Evolutionary conservation across 2,329 filamentous ascomycete species (phyloP).

Genomic region (Fusarium sp.): DNA sequence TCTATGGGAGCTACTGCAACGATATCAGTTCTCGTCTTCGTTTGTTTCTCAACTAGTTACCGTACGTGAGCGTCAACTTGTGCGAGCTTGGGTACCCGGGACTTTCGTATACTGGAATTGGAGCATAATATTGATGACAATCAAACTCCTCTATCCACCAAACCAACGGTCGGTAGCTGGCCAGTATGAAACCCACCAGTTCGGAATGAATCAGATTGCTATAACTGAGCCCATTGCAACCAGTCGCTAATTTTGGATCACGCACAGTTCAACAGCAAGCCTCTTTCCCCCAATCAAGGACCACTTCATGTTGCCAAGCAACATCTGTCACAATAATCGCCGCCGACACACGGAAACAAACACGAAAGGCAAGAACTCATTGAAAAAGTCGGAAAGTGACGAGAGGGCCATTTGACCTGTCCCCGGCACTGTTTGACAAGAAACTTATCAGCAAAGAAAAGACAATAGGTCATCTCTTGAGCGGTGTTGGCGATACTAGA

Average conservation of each 20-base stretch:
- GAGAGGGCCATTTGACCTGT: neutral
- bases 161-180: slow-evolving; percentile 10
- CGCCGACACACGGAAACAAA: slow-evolving; percentile 11
- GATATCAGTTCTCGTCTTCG: slow-evolving; percentile 9
- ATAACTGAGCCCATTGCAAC: slow-evolving; percentile 6
- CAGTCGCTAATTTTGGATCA: slow-evolving; percentile 23
- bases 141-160: neutral
- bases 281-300: neutral
- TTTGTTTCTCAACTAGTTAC: neutral
- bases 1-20: slow-evolving; percentile 5
- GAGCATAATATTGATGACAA: neutral
- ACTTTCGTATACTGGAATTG: slow-evolving; percentile 2
- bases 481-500: slow-evolving; percentile 8
- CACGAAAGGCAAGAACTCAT: slow-evolving; percentile 7
- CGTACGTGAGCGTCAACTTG: neutral
- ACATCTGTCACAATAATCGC: slow-evolving; percentile 8
- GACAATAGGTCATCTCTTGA: slow-evolving; percentile 1
- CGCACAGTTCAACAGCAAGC: neutral
- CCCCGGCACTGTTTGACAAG: no score
- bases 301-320: slow-evolving; percentile 24
- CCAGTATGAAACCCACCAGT: slow-evolving; percentile 18
- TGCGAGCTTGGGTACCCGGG: neutral
- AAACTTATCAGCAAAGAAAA: neutral
- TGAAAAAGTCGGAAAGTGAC: neutral
- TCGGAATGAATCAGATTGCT: slow-evolving; percentile 18